Percentiles rank a stretch among this genome's conserved stretches.
Evolutionary conservation across 2,329 filamentous ascomycete genomes (phyloP).

Genomic region (Stagonosporopsis vannaccii): DNA sequence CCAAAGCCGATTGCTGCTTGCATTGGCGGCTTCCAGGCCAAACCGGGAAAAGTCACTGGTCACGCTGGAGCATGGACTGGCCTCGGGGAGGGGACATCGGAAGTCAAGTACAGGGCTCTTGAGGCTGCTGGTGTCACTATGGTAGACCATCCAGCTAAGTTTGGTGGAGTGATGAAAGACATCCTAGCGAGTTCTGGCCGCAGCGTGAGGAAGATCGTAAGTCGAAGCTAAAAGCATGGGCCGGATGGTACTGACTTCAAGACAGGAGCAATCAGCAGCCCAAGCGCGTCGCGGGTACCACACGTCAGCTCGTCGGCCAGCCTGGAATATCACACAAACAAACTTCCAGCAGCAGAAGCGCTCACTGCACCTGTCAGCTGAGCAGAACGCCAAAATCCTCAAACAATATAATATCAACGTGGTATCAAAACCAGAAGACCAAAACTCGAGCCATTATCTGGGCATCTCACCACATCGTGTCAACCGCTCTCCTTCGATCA

Average conservation of each 20-base stretch:
- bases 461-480: constrained; percentile 72
- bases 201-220: constrained; percentile 50
- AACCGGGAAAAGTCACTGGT: constrained; percentile 73
- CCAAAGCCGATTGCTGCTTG: constrained; percentile 80
- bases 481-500: constrained; percentile 67
- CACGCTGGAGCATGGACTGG: constrained; percentile 78
- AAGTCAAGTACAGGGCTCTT: constrained; percentile 72
- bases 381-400: constrained; percentile 64
- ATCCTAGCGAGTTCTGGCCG: constrained; percentile 59
- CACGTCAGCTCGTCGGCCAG: constrained; percentile 39
- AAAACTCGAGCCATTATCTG: constrained; percentile 58
- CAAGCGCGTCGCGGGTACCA: constrained; percentile 57
- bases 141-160: constrained; percentile 78
- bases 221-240: constrained; percentile 3
- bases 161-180: constrained; percentile 71
- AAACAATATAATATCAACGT: constrained; percentile 59
- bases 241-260: constrained; percentile 3
- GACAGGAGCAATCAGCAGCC: constrained; percentile 45
- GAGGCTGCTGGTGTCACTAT: constrained; percentile 71
- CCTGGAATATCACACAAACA: constrained; percentile 3
- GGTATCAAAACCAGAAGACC: constrained; percentile 45
- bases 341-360: constrained; percentile 52
- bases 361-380: constrained; percentile 62
- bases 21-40: constrained; percentile 71
- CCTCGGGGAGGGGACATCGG: constrained; percentile 69